phyloP scores from a whole-genome alignment of 352 stramenopile species.

The Globisporangium barbulae region DNA sequence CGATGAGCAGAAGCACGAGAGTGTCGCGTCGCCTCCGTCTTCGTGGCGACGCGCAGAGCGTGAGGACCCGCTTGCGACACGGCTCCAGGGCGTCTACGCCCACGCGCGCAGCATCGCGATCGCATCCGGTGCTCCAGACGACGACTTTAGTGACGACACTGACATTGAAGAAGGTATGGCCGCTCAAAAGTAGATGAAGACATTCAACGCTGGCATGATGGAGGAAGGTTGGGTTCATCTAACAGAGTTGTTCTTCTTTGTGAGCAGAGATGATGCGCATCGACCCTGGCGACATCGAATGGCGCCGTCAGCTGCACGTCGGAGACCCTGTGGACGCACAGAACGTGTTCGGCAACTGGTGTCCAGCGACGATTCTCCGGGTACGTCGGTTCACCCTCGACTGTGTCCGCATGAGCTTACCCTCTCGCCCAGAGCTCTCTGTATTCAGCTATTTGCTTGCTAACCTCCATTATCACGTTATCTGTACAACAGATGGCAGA shows the following conservation, averaged over 20 bases:
- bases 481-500: conserved; percentile 34
- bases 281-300: conserved; percentile 62
- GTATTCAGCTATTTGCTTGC: background rate
- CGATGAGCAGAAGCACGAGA: conserved; percentile 17
- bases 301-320: conserved; percentile 64
- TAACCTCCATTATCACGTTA: background rate
- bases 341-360: conserved; percentile 86
- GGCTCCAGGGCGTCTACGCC: background rate
- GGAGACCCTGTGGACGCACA: conserved; percentile 68
- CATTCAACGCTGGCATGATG: background rate
- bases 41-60: conserved; percentile 2
- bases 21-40: conserved; percentile 4
- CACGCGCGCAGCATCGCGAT: conserved; percentile 1
- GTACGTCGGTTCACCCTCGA: conserved; percentile 15
- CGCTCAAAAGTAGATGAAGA: background rate
- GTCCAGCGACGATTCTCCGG: conserved; percentile 50
- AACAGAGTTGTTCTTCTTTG: conserved; percentile 11
- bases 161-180: conserved; percentile 71
- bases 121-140: background rate
- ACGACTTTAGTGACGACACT: conserved; percentile 48
- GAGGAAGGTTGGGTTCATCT: conserved; percentile 1
- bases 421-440: background rate
- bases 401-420: background rate
- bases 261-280: conserved; percentile 79
- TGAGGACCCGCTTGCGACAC: background rate